Base-by-base conservation (phyloP, 2,329 filamentous ascomycete species). In the Byssoonygena ceratinophila region DNA sequence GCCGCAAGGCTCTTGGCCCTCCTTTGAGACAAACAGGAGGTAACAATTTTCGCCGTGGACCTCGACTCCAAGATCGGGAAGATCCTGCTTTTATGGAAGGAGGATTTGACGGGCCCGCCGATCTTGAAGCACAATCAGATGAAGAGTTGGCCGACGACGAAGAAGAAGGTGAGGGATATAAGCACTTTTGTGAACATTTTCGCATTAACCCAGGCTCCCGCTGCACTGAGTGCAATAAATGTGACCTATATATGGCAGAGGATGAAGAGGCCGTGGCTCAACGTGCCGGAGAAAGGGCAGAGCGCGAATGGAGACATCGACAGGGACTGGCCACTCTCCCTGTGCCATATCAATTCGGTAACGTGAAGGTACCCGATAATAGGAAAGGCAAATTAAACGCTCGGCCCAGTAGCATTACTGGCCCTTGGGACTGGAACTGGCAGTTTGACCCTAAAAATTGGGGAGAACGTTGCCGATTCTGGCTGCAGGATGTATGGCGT, bases 171-270 rank as follows among this genome's bases (percentile, higher is more conserved):
- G 84, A 90, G 65, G 90, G 91, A 0, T 97, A 98, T 68, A 77
- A 82, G 36, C 92, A 98, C 68, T 98, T 96, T 64, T 98, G 92
- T 66, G 86, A 95, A 65, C 92, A 97, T 69, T 97, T 97, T 67
- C 79, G 92, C 7, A 84, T 87, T 8, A 79, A 85, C 56, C 87
- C 85, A 0, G 88, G 90, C 46, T 78, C 79, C 12, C 74, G 76
- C 12, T 98, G 92, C 66, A 75, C 68, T 1, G 82, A 94, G 66
- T 97, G 92, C 70, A 82, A 83, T 39, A 82, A 81, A 61, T 91
- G 86, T 68, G 88, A 89, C 63, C 75, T 91, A 9, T 81, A 80
- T 60, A 68, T 73, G 40, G 85, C 83, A 71, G 85, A 90, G 69
- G 78, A 82, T 51, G 86, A 90, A 64, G 81, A 88, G 55, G 72